These are phyloP conservation scores for Sungouiella blattae DNA, from an alignment of 805 yeast species.

Conservation along the genomic window DNA sequence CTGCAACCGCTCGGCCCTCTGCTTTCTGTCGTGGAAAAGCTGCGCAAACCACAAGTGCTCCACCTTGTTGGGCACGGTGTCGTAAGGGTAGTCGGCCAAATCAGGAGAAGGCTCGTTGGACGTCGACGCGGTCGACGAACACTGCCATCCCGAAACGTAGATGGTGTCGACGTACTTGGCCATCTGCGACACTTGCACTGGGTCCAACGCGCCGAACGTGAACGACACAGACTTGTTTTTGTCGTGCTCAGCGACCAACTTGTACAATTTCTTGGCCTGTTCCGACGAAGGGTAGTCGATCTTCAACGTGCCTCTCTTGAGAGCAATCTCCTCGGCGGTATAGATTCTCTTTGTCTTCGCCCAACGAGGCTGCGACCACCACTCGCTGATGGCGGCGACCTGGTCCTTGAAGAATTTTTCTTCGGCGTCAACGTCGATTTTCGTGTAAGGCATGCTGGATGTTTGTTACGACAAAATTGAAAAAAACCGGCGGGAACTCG, in stretches of 20 bases:
- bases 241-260: constrained; percentile 68
- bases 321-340: constrained; percentile 83
- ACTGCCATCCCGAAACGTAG: constrained; percentile 98
- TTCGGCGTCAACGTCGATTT: constrained; percentile 58
- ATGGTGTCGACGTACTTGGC: constrained; percentile 90
- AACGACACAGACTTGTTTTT: constrained; percentile 69
- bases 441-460: constrained; percentile 50
- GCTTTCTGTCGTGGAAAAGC: constrained; percentile 95
- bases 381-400: constrained; percentile 67
- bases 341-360: constrained; percentile 80
- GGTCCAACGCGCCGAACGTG: constrained; percentile 96
- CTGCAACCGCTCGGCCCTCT: constrained; percentile 75
- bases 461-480: not conserved
- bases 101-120: constrained; percentile 98
- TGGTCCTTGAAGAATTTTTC: constrained; percentile 63
- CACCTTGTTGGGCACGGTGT: constrained; percentile 97
- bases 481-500: not conserved
- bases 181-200: constrained; percentile 95
- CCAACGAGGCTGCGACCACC: constrained; percentile 98
- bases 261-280: constrained; percentile 80
- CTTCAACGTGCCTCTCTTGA: constrained; percentile 78
- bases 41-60: constrained; percentile 97
- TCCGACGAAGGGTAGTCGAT: constrained; percentile 70
- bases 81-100: constrained; percentile 97
- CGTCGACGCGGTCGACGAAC: constrained; percentile 95